A percentile compares a stretch with the other conserved stretches of the same genome.
phyloP scores from a whole-genome alignment of 129 eudicot species.

The Apium graveolens region DNA sequence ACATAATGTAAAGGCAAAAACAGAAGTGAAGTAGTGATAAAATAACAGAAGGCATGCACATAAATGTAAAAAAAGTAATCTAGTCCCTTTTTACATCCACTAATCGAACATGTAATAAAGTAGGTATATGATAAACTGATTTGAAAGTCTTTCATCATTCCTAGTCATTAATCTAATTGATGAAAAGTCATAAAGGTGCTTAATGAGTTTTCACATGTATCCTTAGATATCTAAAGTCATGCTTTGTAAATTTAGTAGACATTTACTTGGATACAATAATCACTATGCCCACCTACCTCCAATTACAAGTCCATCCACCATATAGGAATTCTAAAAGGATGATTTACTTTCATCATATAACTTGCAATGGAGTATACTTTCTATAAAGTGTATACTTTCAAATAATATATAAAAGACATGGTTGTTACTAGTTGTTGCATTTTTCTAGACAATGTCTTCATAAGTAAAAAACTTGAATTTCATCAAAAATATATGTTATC shows the following conservation, averaged over 20 bases:
- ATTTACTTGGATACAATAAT: too few relatives aligned
- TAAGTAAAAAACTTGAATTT: not conserved
- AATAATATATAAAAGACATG: not conserved
- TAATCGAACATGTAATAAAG: not conserved
- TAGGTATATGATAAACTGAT: not conserved
- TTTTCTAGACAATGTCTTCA: not conserved
- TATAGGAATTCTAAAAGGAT: not conserved
- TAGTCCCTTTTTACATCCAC: not conserved
- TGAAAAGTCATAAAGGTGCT: constrained; percentile 6
- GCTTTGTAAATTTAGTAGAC: not conserved
- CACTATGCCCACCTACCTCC: not conserved
- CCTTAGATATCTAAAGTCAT: not conserved
- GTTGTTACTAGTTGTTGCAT: not conserved
- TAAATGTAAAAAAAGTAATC: not conserved
- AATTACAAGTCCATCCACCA: not conserved
- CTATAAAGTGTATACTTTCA: not conserved
- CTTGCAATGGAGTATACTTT: not conserved
- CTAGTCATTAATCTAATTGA: not conserved
- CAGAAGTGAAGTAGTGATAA: not conserved
- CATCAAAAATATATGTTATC: not conserved
- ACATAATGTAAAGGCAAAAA: not conserved
- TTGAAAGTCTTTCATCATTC: not conserved
- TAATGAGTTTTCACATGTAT: not conserved
- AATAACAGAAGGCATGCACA: not conserved
- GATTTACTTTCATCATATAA: not conserved